These are phyloP conservation scores for Galeopsis tetrahit DNA, from an alignment of 257 asterid species.

Conservation along the genomic window DNA sequence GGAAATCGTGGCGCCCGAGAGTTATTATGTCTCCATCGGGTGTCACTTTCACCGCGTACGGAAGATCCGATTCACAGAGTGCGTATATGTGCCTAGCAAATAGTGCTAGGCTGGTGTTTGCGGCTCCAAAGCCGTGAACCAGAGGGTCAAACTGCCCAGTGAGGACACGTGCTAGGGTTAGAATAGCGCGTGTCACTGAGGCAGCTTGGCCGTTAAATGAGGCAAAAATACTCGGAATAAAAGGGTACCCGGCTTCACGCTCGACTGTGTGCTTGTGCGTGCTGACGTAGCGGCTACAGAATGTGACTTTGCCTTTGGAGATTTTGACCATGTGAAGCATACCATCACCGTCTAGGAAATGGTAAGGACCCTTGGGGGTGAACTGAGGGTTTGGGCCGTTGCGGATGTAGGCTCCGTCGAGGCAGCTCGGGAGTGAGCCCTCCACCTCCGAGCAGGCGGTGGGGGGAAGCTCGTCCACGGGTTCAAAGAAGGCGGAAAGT, in stretches of 20 bases:
- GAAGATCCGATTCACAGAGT: slow-evolving; percentile 31
- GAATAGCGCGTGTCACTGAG: neutral
- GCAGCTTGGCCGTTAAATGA: slow-evolving; percentile 26
- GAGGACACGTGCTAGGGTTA: neutral
- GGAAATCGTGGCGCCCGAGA: slow-evolving; percentile 22
- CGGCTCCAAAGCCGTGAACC: slow-evolving; percentile 8
- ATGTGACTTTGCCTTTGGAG: slow-evolving; percentile 6
- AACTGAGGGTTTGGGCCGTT: slow-evolving; percentile 27
- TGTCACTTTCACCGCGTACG: slow-evolving; percentile 2
- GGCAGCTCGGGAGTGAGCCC: slow-evolving; percentile 25
- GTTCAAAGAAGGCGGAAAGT: neutral
- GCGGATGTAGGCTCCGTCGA: slow-evolving; percentile 31
- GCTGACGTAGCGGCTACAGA: slow-evolving; percentile 29
- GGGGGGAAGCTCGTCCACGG: slow-evolving; percentile 28
- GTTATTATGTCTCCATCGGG: slow-evolving; percentile 10
- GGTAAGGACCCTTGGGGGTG: slow-evolving; percentile 24
- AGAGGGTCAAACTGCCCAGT: slow-evolving; percentile 22
- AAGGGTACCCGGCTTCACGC: slow-evolving; percentile 17
- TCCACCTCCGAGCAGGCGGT: slow-evolving; percentile 24
- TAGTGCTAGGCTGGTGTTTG: slow-evolving; percentile 24
- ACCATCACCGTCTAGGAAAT: slow-evolving; percentile 27
- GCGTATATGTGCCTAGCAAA: slow-evolving; percentile 20
- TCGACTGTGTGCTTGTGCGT: slow-evolving; percentile 31
- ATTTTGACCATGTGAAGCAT: slow-evolving; percentile 28
- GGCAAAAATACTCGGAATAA: slow-evolving; percentile 26